These are phyloP conservation scores for Asclepias syriaca DNA, from an alignment of 257 asterid genomes.

Conservation along the genomic window DNA sequence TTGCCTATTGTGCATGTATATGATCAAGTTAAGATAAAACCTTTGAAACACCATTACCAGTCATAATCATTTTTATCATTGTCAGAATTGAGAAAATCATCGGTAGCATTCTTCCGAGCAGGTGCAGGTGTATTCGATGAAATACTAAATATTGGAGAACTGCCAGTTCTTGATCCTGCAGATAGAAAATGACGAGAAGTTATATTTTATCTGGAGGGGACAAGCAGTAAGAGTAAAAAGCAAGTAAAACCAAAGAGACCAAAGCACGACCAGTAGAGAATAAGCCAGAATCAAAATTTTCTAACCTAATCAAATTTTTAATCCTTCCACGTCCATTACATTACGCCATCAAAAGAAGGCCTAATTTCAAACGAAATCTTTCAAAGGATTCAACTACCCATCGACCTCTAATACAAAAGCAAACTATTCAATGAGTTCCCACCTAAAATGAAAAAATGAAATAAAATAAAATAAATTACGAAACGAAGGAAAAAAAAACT, in stretches of 20 bases:
- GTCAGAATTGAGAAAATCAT: conserved; percentile 91
- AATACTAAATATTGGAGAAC: conserved; percentile 62
- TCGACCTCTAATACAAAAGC: conserved; percentile 17
- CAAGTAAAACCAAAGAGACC: conserved; percentile 6
- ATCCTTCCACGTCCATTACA: conserved; percentile 16
- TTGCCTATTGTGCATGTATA: neutral
- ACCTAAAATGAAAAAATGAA: neutral
- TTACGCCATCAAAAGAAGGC: conserved; percentile 15
- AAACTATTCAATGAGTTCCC: conserved; percentile 20
- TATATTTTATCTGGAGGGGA: neutral
- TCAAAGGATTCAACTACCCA: conserved; percentile 27
- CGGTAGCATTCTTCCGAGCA: conserved; percentile 71
- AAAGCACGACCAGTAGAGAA: conserved; percentile 12
- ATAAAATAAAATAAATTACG: too few relatives aligned
- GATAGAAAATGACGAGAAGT: neutral
- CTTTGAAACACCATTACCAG: conserved; percentile 42
- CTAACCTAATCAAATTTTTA: conserved; percentile 15
- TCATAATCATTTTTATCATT: conserved; percentile 96
- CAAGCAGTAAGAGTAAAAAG: neutral
- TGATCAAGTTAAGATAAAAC: conserved; percentile 11
- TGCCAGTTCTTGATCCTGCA: conserved; percentile 62
- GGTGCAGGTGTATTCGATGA: conserved; percentile 44
- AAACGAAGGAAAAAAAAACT: neutral
- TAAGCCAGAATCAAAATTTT: neutral
- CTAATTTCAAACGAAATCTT: conserved; percentile 24